These are phyloP conservation scores for Pleurostoma richardsiae DNA, from an alignment of 2,329 filamentous ascomycete species.

Conservation along the genomic window DNA sequence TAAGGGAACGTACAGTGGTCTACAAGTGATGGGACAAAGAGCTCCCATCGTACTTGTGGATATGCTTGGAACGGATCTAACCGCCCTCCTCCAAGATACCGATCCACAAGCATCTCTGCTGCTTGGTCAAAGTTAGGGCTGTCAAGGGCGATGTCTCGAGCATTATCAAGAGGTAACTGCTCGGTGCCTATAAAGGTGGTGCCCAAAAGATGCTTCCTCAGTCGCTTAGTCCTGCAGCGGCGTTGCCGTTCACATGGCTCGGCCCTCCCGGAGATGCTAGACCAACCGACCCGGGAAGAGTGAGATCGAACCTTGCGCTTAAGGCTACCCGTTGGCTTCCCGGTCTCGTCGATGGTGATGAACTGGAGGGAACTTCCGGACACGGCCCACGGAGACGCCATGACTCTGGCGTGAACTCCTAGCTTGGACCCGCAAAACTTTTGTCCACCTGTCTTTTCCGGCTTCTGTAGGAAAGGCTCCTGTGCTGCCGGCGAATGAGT, in stretches of 20 bases:
- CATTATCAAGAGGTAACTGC: not conserved
- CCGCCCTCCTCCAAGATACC: not conserved
- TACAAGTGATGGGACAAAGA: conserved; percentile 14
- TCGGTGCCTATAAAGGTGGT: not conserved
- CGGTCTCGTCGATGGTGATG: not conserved
- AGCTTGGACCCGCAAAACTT: no score
- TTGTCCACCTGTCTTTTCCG: no score
- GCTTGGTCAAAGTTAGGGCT: not conserved
- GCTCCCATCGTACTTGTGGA: conserved; percentile 11
- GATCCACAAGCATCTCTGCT: not conserved
- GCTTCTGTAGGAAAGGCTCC: no score
- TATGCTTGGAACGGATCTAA: conserved; percentile 34
- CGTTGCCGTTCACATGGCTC: not conserved
- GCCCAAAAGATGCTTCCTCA: not conserved
- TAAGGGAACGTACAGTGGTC: conserved; percentile 16
- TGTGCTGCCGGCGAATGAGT: no score
- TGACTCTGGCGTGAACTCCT: no score
- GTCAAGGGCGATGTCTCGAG: not conserved
- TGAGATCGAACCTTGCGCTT: not conserved
- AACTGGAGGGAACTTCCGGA: not conserved
- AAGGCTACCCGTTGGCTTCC: not conserved
- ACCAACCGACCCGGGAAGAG: not conserved
- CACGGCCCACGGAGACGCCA: no score
- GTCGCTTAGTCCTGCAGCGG: not conserved
- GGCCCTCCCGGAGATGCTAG: not conserved